Base-by-base conservation (phyloP, 2,329 filamentous ascomycete genomes). In the Colletotrichum eleusines region DNA sequence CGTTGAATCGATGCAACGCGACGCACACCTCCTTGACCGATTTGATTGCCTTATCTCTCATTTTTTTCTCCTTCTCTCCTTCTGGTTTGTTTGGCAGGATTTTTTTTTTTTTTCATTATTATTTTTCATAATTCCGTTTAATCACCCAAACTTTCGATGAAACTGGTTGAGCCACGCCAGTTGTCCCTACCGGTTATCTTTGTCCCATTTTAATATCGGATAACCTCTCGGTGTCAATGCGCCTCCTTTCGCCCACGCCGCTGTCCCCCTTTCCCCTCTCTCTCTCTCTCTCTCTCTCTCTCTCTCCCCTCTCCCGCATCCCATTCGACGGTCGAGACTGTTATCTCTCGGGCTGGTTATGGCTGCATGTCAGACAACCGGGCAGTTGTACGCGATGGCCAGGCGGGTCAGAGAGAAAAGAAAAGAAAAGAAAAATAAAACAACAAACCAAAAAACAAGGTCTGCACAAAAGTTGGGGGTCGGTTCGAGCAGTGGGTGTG, bases 331-430 rank as follows among this genome's bases (percentile, higher is more conserved):
- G 23, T 51, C 42, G 50, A 57, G 51, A 51, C 44, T 35, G 38
- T 64, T 69, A 59, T 69, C 66, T 69, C 44, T 42, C 26, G 33
- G 28, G 60, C 65, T 58, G 42, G 60, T 69, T 44, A 69, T 69
- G 66, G 28, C 35, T 64, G 42, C 38, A 65, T 69, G 66, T 69
- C 66, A 69, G 18, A 42, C 35, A 33, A 57, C 58, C 44, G 48
- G 64, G n/a, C 12, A 18, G 23, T n/a, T 12, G 51, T 23, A 6
- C 7, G n/a, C 33, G 4, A 51, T 59, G 51, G 33, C 66, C 66
- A 64, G 60, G 51, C 59, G 42, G 31, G n/a, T 50, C 18, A 26
- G 38, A 38, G 9, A 12, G 35, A 11, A 38, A 33, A 6, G 33
- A 33, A 33, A 33, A 33, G 33, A 33, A 33, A 54, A 11, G 50